Base-by-base conservation (phyloP, 805 yeast genomes). In the Kuraishia floccosa region DNA sequence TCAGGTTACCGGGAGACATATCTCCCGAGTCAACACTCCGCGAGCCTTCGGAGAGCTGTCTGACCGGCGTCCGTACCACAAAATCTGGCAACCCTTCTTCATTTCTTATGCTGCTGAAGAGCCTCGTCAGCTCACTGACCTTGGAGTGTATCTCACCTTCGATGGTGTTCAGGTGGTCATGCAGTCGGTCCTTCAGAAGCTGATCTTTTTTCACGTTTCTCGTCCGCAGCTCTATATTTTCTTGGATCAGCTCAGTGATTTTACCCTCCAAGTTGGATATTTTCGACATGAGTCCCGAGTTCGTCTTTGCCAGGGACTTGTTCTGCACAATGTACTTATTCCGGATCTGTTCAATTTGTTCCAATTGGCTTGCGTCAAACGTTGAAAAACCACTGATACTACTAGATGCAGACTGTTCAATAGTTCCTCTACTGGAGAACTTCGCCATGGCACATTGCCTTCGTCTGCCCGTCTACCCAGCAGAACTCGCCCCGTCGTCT, bases 251-350 rank as follows among this genome's bases (percentile, higher is more conserved):
- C 13, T 65, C 70, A 15, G 63, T 55, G 16, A 75, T 46, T 35
- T 60, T 65, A 9, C 52, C 45, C 46, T 77, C 84, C 46, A 80
- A 47, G 18, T 64, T 71, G 4, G 65, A 49, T 17, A 78, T 56
- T 39, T 60, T 68, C 24, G 63, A 46, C 60, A 66, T 57, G 46
- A 77, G 53, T 15, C 60, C 46, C 3, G 78, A 65, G 45, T 74
- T 76, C 30, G 65, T 68, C 37, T 63, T 69, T 1, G 83, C 83
- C 17, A 80, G 50, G n/a, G 67, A 63, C 32, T 59, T 60, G 49
- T 79, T 79, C 42, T 71, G 77, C n/a, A 45, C 46, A 5, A 47
- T 30, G 32, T 57, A 63, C 28, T 51, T 43, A 8, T 16, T 18
- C n/a, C 28, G 15, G 19, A 26, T 26, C n/a, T 16, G n/a, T 14